Evolutionary conservation across 805 yeast genomes (phyloP).

Genomic region (Nadsonia fulvescens): DNA sequence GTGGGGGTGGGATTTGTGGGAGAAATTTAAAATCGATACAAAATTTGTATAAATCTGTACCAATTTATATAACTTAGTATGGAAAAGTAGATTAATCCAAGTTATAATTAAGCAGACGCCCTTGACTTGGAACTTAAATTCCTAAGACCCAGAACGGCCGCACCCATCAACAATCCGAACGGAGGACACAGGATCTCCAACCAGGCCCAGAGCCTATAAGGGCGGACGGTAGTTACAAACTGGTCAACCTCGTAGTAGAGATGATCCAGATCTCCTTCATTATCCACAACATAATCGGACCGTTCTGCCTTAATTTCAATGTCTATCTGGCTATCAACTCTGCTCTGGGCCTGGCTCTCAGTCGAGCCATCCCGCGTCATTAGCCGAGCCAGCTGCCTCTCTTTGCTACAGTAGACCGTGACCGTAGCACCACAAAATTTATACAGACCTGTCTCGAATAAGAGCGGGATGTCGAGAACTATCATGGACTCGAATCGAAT

Average conservation of each 20-base stretch:
- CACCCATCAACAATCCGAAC: constrained; percentile 15
- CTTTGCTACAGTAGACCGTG: constrained; percentile 44
- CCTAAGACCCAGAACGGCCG: too few species aligned
- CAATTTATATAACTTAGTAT: too few species aligned
- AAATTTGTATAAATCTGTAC: too few species aligned
- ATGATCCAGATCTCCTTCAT: constrained; percentile 29
- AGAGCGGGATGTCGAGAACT: constrained; percentile 73
- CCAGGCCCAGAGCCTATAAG: constrained; percentile 16
- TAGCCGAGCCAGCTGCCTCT: constrained; percentile 46
- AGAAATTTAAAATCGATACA: too few species aligned
- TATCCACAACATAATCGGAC: constrained; percentile 55
- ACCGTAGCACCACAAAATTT: constrained; percentile 51
- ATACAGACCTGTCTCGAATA: constrained; percentile 67
- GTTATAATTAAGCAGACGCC: too few species aligned
- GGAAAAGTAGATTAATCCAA: too few species aligned
- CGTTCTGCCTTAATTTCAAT: constrained; percentile 33
- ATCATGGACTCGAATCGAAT: constrained; percentile 39
- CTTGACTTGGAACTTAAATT: too few species aligned
- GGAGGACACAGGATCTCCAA: constrained; percentile 20
- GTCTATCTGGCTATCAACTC: constrained; percentile 66
- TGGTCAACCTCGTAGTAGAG: constrained; percentile 27
- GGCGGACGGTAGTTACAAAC: constrained; percentile 22
- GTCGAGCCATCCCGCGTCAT: constrained; percentile 46
- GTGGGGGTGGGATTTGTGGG: too few species aligned
- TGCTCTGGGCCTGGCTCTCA: constrained; percentile 44